phyloP scores from a whole-genome alignment of 768 basidiomycete species.

The Filobasidium wieringae region DNA sequence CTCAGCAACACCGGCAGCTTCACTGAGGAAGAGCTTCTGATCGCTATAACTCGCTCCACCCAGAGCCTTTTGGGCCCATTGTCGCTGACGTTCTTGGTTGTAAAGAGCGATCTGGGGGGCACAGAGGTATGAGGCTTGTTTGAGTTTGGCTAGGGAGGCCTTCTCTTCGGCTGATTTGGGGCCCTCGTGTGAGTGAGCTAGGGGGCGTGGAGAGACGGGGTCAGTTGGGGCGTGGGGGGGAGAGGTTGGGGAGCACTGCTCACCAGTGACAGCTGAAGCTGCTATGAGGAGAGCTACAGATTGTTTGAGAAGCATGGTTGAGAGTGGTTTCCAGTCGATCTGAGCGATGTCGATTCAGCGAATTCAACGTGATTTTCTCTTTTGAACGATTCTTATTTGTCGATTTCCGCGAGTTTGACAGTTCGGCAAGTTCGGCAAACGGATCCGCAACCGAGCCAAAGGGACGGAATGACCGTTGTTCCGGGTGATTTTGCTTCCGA shows the following conservation, averaged over 20 bases:
- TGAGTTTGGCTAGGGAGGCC: slow-evolving; percentile 16
- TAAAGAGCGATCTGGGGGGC: slow-evolving; percentile 26
- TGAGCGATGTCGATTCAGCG: too few relatives aligned
- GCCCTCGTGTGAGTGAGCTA: slow-evolving; percentile 13
- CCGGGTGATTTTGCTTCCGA: too few relatives aligned
- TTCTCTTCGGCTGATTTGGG: slow-evolving; percentile 23
- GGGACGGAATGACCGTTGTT: too few relatives aligned
- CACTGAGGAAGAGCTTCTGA: slow-evolving; percentile 28
- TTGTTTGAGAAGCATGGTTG: too few relatives aligned
- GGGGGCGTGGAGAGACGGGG: not conserved
- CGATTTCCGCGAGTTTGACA: too few relatives aligned
- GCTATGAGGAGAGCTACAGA: not conserved
- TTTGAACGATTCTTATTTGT: too few relatives aligned
- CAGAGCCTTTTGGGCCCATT: slow-evolving; percentile 17
- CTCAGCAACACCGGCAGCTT: slow-evolving; percentile 9
- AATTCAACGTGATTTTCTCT: too few relatives aligned
- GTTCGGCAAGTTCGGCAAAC: too few relatives aligned
- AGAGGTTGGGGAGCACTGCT: not conserved
- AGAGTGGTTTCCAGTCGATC: too few relatives aligned
- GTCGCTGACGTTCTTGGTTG: slow-evolving; percentile 15
- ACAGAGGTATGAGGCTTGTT: slow-evolving; percentile 28
- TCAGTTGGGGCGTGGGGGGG: not conserved
- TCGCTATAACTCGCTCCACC: slow-evolving; percentile 17
- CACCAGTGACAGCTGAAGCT: slow-evolving; percentile 9
- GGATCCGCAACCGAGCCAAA: too few relatives aligned